phyloP scores from a whole-genome alignment of 495 filamentous ascomycete species.

The Penicillium soppii region DNA sequence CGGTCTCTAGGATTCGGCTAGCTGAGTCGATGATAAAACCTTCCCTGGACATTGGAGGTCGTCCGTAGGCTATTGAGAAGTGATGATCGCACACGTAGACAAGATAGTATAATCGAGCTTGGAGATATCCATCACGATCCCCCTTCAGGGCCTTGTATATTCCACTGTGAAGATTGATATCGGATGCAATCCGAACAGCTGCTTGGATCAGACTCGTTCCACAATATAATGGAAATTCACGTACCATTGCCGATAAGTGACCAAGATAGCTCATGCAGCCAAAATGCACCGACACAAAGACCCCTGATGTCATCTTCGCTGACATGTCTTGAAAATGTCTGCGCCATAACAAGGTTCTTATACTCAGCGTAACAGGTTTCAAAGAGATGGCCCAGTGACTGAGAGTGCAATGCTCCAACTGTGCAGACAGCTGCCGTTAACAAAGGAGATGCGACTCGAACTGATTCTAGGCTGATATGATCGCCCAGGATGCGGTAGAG shows the following conservation, averaged over 20 bases:
- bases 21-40: constrained; percentile 22
- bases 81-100: constrained; percentile 42
- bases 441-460: constrained; percentile 26
- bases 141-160: constrained; percentile 29
- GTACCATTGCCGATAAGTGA: constrained; percentile 27
- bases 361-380: constrained; percentile 29
- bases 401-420: constrained; percentile 30
- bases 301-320: constrained; percentile 32
- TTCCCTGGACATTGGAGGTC: constrained; percentile 38
- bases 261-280: constrained; percentile 36
- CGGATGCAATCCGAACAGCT: constrained; percentile 32
- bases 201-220: constrained; percentile 5
- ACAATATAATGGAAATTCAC: background rate
- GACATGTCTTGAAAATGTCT: constrained; percentile 19
- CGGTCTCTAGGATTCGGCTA: constrained; percentile 21
- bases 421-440: constrained; percentile 34
- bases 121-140: constrained; percentile 26
- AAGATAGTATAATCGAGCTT: constrained; percentile 32
- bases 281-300: constrained; percentile 37
- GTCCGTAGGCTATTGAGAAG: constrained; percentile 32
- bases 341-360: constrained; percentile 18
- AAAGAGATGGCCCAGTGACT: constrained; percentile 25
- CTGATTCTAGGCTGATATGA: constrained; percentile 22
- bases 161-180: constrained; percentile 31
- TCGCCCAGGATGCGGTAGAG: constrained; percentile 36